Conservation (phyloP, 2,329 filamentous ascomycete genomes). For the Pseudogymnoascus sp. region DNA sequence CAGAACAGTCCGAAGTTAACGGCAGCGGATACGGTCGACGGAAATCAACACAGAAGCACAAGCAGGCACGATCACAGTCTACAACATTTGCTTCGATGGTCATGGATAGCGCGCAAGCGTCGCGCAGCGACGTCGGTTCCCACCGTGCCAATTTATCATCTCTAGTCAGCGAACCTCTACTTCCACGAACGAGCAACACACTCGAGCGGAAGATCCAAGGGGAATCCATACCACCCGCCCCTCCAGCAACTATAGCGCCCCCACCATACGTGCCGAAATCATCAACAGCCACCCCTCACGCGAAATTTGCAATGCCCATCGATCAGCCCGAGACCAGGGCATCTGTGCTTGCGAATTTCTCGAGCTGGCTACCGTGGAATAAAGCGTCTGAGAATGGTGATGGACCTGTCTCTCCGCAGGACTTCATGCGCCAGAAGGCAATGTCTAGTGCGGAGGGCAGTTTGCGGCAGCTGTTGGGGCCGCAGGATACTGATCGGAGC, state of each 20-base stretch:
- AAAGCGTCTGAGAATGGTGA: constrained; percentile 10
- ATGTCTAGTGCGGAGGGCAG: constrained; percentile 47
- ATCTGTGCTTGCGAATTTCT: constrained; percentile 23
- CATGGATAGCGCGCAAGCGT: constrained; percentile 30
- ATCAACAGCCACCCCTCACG: constrained; percentile 12
- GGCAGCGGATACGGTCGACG: not conserved
- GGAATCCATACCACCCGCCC: constrained; percentile 13
- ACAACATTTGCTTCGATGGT: constrained; percentile 38
- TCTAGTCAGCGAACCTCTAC: constrained; percentile 47
- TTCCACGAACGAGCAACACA: constrained; percentile 44
- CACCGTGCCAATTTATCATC: constrained; percentile 32
- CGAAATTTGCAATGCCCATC: constrained; percentile 15
- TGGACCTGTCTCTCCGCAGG: not conserved
- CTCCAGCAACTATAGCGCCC: constrained; percentile 16
- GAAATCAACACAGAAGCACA: not conserved
- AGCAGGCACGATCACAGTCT: constrained; percentile 29
- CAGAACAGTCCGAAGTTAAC: not conserved
- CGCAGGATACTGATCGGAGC: constrained; percentile 21
- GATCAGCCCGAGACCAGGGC: constrained; percentile 21
- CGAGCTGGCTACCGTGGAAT: constrained; percentile 26
- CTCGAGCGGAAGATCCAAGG: not conserved
- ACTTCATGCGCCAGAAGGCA: constrained; percentile 19
- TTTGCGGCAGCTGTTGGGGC: constrained; percentile 43
- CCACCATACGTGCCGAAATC: constrained; percentile 4
- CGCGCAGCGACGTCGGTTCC: constrained; percentile 26